Conservation (phyloP, 176 grass and related monocot genomes). For the Aegilops sharonensis region DNA sequence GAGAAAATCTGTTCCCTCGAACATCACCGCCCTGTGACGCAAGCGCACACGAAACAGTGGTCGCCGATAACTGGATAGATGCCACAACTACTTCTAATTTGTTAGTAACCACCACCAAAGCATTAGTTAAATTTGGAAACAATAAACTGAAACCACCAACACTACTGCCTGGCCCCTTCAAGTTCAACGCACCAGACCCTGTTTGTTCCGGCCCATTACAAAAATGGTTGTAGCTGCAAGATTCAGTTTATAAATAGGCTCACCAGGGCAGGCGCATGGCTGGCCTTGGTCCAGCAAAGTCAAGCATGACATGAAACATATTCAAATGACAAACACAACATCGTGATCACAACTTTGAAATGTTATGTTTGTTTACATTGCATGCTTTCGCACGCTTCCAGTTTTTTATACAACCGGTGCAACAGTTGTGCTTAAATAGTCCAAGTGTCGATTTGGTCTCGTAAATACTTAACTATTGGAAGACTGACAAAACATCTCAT, state of each 20-base stretch:
- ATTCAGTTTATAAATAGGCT: neutral
- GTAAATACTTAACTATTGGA: neutral
- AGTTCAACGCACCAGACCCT: neutral
- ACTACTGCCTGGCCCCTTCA: neutral
- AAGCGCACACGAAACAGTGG: neutral
- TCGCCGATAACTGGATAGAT: neutral
- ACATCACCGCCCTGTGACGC: neutral
- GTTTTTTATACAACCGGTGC: neutral
- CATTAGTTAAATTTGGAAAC: neutral
- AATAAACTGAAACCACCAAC: neutral
- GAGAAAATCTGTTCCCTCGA: neutral
- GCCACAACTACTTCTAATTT: neutral
- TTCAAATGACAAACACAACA: neutral
- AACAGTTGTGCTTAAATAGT: neutral
- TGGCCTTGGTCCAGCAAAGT: neutral
- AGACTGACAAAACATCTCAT: neutral
- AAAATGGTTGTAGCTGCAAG: neutral
- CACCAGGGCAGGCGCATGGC: neutral
- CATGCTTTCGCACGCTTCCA: neutral
- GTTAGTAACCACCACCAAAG: neutral
- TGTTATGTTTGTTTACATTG: neutral
- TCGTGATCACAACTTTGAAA: neutral
- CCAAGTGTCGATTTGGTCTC: neutral
- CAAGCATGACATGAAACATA: neutral
- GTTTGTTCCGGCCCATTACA: neutral